Evolutionary conservation across 1,139 yeast species (phyloP).

Genomic region (Candida tetrigidarum): DNA sequence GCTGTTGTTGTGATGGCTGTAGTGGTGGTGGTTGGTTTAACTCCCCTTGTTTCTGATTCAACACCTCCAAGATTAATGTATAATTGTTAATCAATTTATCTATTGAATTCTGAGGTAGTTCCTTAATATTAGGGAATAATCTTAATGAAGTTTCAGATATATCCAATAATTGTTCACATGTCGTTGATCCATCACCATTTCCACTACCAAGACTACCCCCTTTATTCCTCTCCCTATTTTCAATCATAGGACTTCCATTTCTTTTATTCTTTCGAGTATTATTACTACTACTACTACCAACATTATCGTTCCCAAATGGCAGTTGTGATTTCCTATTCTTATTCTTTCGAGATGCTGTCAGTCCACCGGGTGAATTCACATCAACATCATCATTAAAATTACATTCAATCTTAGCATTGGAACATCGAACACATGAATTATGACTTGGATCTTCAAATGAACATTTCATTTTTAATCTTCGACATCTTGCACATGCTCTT

Average conservation of each 20-base stretch:
- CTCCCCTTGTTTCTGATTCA: constrained; percentile 2
- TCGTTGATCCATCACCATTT: not conserved
- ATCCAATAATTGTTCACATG: constrained; percentile 2
- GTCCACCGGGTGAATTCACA: too few species aligned
- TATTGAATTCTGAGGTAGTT: not conserved
- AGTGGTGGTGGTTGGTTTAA: not conserved
- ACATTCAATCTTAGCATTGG: constrained; percentile 46
- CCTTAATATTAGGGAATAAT: constrained; percentile 2
- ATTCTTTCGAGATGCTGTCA: too few species aligned
- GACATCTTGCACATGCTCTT: constrained; percentile 62
- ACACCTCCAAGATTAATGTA: constrained; percentile 7
- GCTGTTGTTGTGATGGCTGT: too few species aligned
- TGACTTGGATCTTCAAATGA: constrained; percentile 51
- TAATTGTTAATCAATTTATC: constrained; percentile 8
- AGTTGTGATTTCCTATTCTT: constrained; percentile 17
- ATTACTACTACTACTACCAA: not conserved
- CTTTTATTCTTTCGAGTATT: constrained; percentile 14
- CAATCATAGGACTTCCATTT: not conserved
- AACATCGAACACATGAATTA: constrained; percentile 51
- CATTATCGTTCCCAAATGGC: not conserved
- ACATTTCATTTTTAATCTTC: constrained; percentile 58
- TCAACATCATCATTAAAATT: constrained; percentile 53
- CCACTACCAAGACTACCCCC: not conserved
- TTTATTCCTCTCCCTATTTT: not conserved
- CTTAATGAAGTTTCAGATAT: constrained; percentile 10